These are phyloP conservation scores for Pyrus hybrid DNA, from an alignment of 331 rosid species.

Conservation along the genomic window DNA sequence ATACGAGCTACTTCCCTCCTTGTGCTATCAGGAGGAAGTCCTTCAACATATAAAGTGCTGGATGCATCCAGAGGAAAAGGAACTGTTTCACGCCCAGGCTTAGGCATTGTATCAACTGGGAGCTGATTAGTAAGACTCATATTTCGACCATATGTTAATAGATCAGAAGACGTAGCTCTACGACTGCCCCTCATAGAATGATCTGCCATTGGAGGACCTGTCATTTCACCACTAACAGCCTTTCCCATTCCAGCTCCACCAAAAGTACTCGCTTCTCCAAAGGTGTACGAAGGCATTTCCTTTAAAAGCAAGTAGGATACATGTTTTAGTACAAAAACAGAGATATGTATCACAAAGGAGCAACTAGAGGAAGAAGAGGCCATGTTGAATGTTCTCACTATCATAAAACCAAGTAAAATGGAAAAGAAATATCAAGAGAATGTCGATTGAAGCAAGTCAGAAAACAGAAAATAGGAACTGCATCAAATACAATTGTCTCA, in stretches of 20 bases:
- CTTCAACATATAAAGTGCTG: conserved; percentile 84
- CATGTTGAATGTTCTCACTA: no score
- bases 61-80: conserved; percentile 87
- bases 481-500: not conserved
- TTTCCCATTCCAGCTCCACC: conserved; percentile 55
- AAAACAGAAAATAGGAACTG: no score
- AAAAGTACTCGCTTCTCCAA: conserved; percentile 59
- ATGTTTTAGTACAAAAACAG: conserved; percentile 10
- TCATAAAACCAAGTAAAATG: no score
- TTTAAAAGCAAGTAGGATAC: conserved; percentile 25
- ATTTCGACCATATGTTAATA: conserved; percentile 45
- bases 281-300: conserved; percentile 50
- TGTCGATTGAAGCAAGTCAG: no score
- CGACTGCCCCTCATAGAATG: conserved; percentile 40
- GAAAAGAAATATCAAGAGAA: no score
- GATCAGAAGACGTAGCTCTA: conserved; percentile 29
- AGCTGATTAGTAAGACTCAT: conserved; percentile 46
- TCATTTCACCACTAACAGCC: conserved; percentile 41
- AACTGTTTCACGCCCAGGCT: conserved; percentile 58
- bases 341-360: not conserved
- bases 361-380: no score
- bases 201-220: conserved; percentile 42
- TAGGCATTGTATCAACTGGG: conserved; percentile 43
- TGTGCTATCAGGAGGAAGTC: conserved; percentile 81
- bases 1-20: conserved; percentile 92